Evolutionary conservation across 768 basidiomycete genomes (phyloP).

Genomic region (Lentinula lateritia): DNA sequence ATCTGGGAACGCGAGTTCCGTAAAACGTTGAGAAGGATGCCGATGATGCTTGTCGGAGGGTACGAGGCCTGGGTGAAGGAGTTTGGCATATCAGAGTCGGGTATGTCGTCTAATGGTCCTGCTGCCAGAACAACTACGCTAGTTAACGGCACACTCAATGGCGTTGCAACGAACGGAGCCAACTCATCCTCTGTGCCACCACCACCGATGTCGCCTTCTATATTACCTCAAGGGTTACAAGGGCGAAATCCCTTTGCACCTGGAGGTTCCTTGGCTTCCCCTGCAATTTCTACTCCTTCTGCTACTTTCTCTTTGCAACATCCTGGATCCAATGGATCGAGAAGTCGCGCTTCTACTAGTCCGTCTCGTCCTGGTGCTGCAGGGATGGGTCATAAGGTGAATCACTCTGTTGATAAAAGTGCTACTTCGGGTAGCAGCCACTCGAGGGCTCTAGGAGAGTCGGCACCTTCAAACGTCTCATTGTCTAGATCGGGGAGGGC

Average conservation of each 20-base stretch:
- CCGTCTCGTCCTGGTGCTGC: conserved; percentile 9
- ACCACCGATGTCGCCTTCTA: conserved; percentile 11
- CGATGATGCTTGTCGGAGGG: conserved; percentile 83
- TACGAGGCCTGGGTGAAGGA: conserved; percentile 73
- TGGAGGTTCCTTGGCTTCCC: conserved; percentile 6
- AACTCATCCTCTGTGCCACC: conserved; percentile 10
- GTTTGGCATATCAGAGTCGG: conserved; percentile 35
- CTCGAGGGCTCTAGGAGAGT: conserved; percentile 37
- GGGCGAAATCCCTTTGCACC: conserved; percentile 3
- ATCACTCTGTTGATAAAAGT: conserved; percentile 37
- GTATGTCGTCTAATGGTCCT: conserved; percentile 8
- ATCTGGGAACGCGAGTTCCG: conserved; percentile 73
- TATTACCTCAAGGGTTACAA: conserved; percentile 3
- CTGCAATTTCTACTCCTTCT: conserved; percentile 4
- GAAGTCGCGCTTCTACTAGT: conserved; percentile 3
- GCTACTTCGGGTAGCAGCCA: not conserved
- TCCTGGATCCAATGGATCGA: not conserved
- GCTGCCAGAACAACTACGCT: not conserved
- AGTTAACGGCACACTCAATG: not conserved
- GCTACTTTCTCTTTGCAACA: not conserved
- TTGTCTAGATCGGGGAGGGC: not conserved
- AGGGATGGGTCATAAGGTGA: conserved; percentile 4
- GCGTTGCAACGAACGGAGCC: not conserved
- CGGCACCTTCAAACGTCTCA: conserved; percentile 4
- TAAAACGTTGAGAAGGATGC: conserved; percentile 66